Conservation (phyloP, 164 flowering plant species). For the Liriodendron chinense region DNA sequence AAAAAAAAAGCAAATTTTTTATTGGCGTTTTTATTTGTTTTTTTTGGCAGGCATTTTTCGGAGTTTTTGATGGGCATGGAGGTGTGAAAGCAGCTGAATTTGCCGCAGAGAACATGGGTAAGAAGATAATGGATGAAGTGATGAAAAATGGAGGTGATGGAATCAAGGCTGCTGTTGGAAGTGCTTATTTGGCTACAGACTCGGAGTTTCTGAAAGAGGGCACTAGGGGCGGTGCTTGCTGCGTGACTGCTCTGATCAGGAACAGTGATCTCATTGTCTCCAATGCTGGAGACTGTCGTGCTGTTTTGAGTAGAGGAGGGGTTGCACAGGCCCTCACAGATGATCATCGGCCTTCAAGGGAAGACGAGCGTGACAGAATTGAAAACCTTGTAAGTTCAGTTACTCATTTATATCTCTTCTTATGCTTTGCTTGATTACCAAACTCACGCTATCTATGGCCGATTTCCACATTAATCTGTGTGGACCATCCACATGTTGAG, state of each 20-base stretch:
- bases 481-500: too few relatives aligned
- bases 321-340: constrained; percentile 75
- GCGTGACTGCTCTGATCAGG: constrained; percentile 68
- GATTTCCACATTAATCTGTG: too few relatives aligned
- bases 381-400: constrained; percentile 44
- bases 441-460: too few relatives aligned
- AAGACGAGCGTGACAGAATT: constrained; percentile 60
- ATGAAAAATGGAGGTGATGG: constrained; percentile 26
- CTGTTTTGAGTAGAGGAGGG: constrained; percentile 72
- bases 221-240: constrained; percentile 63
- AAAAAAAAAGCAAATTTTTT: too few relatives aligned
- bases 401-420: not conserved
- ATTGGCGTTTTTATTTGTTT: constrained; percentile 27
- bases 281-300: constrained; percentile 90
- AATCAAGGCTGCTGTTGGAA: constrained; percentile 47
- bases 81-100: constrained; percentile 78
- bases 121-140: constrained; percentile 49
- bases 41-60: constrained; percentile 56
- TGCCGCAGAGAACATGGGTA: constrained; percentile 73
- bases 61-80: constrained; percentile 96
- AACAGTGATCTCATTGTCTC: constrained; percentile 63
- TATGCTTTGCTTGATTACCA: not conserved
- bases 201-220: constrained; percentile 49
- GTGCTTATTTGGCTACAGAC: constrained; percentile 64
- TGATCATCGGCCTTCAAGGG: constrained; percentile 72